A percentile compares a stretch with the other conserved stretches of the same genome.
These are phyloP conservation scores for Leucocoprinus leucothites DNA, from an alignment of 768 basidiomycete genomes.

Conservation along the genomic window DNA sequence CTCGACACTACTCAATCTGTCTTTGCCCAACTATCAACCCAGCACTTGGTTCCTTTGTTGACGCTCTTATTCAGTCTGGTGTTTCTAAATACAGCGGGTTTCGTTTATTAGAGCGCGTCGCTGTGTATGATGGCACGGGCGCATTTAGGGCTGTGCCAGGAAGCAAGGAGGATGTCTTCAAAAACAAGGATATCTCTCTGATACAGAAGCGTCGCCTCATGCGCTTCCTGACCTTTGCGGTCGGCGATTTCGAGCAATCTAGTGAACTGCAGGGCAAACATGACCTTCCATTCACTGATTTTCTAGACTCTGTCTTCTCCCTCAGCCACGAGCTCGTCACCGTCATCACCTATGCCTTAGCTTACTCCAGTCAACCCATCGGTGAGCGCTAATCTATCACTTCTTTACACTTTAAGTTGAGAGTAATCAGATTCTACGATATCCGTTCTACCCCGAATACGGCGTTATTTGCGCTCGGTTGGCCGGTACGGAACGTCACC, in stretches of 20 bases:
- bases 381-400: slow-evolving; percentile 40
- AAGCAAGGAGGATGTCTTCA: slow-evolving; percentile 93
- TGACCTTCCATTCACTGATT: slow-evolving; percentile 54
- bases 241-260: slow-evolving; percentile 66
- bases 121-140: slow-evolving; percentile 49
- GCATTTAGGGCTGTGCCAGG: slow-evolving; percentile 70
- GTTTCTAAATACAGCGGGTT: slow-evolving; percentile 92
- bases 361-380: slow-evolving; percentile 55
- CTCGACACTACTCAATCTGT: slow-evolving; percentile 82
- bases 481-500: slow-evolving; percentile 82
- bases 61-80: slow-evolving; percentile 74
- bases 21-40: slow-evolving; percentile 83
- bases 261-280: slow-evolving; percentile 56
- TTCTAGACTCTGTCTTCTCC: slow-evolving; percentile 61
- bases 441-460: slow-evolving; percentile 65
- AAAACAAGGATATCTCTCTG: slow-evolving; percentile 69
- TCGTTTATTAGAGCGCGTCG: slow-evolving; percentile 71
- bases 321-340: slow-evolving; percentile 54
- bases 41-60: slow-evolving; percentile 73
- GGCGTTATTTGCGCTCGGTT: slow-evolving; percentile 69
- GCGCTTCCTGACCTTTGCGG: slow-evolving; percentile 85
- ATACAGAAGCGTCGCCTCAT: slow-evolving; percentile 89
- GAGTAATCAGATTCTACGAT: slow-evolving; percentile 56
- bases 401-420: not conserved
- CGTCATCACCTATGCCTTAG: slow-evolving; percentile 75